Conservation (phyloP, 257 asterid genomes). For the Handroanthus guayacan region DNA sequence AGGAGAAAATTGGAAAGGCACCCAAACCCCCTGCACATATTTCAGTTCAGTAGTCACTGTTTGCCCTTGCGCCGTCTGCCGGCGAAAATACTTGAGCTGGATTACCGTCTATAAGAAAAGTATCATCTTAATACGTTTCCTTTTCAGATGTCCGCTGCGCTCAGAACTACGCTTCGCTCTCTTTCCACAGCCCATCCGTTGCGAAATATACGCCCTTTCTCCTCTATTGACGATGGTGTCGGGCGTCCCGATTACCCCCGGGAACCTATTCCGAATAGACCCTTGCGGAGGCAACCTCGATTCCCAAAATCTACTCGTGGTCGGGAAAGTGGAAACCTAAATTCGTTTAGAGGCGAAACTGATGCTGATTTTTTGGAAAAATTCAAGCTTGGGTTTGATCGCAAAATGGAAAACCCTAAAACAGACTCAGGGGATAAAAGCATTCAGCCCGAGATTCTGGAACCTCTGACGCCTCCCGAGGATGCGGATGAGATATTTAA, state of each 20-base stretch:
- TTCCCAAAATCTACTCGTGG: conserved; percentile 38
- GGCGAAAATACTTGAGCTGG: conserved; percentile 9
- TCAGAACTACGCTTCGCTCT: conserved; percentile 41
- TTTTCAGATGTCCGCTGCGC: conserved; percentile 41
- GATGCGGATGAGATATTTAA: conserved; percentile 85
- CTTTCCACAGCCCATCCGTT: conserved; percentile 33
- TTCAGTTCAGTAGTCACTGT: background rate
- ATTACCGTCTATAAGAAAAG: no score
- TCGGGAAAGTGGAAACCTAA: conserved; percentile 44
- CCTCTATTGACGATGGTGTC: conserved; percentile 36
- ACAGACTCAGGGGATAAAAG: conserved; percentile 27
- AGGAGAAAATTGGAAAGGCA: background rate
- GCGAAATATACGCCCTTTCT: conserved; percentile 41
- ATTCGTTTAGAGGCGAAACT: conserved; percentile 33
- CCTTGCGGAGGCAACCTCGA: conserved; percentile 49
- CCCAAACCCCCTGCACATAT: background rate
- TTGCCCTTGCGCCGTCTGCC: background rate
- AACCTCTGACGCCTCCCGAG: conserved; percentile 55
- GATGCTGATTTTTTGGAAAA: conserved; percentile 77
- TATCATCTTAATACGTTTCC: background rate
- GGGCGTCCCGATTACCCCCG: conserved; percentile 42
- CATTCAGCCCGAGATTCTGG: conserved; percentile 34
- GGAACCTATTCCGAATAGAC: conserved; percentile 62
- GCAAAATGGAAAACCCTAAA: conserved; percentile 36
- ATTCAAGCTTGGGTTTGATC: conserved; percentile 74